Percentiles rank a stretch among this genome's conserved stretches.
These are phyloP conservation scores for Moniliella sp. DNA, from an alignment of 1,284 basidiomycete species.

Conservation along the genomic window DNA sequence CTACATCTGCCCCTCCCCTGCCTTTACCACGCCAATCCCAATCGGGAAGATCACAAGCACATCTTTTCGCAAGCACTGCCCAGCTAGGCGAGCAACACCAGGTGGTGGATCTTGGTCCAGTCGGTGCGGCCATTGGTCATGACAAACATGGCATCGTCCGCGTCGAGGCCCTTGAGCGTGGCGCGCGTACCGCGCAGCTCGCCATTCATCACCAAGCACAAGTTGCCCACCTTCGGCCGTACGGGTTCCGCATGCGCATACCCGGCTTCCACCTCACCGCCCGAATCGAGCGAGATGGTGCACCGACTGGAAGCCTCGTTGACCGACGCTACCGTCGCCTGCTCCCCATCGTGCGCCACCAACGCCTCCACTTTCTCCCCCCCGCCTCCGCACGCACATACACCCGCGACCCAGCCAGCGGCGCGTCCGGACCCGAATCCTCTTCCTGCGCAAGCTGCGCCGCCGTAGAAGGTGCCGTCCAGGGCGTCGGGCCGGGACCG, in stretches of 20 bases:
- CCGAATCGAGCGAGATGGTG: background rate
- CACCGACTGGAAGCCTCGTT: background rate
- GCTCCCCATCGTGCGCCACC: background rate
- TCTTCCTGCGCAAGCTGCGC: background rate
- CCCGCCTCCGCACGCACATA: background rate
- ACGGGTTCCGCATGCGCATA: background rate
- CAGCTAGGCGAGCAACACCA: no score
- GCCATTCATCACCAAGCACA: constrained; percentile 1
- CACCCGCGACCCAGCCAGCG: background rate
- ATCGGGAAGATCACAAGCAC: no score
- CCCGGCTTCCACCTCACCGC: background rate
- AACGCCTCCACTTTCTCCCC: background rate
- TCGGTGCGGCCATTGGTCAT: background rate
- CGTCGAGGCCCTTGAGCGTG: background rate
- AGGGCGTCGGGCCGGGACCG: background rate
- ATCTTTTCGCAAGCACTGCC: no score
- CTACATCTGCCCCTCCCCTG: no score
- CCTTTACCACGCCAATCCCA: no score
- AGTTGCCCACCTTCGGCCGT: background rate
- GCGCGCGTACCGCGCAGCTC: background rate
- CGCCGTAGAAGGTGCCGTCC: background rate
- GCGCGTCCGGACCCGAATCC: no score
- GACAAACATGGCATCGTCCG: background rate
- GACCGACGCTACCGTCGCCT: background rate
- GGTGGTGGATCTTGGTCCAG: no score